phyloP scores from a whole-genome alignment of 1,284 basidiomycete genomes.

The Hypsizygus ulmarius region DNA sequence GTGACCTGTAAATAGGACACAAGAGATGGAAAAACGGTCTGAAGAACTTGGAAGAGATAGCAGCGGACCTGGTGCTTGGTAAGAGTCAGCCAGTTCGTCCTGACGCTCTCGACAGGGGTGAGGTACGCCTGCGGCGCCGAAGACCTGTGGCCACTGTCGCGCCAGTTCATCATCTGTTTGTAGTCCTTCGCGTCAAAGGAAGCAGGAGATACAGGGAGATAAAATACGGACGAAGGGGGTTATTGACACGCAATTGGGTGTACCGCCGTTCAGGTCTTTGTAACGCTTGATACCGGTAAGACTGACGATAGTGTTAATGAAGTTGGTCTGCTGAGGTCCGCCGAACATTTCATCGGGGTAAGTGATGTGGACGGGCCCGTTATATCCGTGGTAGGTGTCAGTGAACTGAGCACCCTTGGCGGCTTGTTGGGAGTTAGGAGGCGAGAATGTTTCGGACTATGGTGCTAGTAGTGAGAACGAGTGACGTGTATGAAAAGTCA shows the following conservation, averaged over 20 bases:
- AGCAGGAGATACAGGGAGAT: not conserved
- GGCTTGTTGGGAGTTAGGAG: constrained; percentile 48
- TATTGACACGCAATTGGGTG: constrained; percentile 54
- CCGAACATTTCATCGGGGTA: constrained; percentile 51
- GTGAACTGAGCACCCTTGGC: constrained; percentile 49
- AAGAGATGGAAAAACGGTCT: not conserved
- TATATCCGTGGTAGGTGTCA: constrained; percentile 47
- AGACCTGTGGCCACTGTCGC: constrained; percentile 28
- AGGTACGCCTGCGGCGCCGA: constrained; percentile 31
- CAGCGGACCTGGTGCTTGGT: constrained; percentile 26
- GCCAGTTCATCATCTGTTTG: constrained; percentile 34
- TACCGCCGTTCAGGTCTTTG: constrained; percentile 55
- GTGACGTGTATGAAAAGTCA: not conserved
- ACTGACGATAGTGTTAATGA: constrained; percentile 45
- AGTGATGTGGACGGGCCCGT: constrained; percentile 54
- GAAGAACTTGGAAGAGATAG: not conserved
- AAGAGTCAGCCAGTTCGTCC: constrained; percentile 31
- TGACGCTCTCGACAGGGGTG: constrained; percentile 27
- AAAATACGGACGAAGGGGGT: constrained; percentile 40
- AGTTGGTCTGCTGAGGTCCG: constrained; percentile 56
- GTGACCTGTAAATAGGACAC: constrained; percentile 25
- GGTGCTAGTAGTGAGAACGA: not conserved
- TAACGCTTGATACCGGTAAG: constrained; percentile 46
- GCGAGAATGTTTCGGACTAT: constrained; percentile 53
- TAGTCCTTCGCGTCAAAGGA: not conserved